Conservation (phyloP, 805 yeast species). For the Torulaspora microellipsoides region DNA sequence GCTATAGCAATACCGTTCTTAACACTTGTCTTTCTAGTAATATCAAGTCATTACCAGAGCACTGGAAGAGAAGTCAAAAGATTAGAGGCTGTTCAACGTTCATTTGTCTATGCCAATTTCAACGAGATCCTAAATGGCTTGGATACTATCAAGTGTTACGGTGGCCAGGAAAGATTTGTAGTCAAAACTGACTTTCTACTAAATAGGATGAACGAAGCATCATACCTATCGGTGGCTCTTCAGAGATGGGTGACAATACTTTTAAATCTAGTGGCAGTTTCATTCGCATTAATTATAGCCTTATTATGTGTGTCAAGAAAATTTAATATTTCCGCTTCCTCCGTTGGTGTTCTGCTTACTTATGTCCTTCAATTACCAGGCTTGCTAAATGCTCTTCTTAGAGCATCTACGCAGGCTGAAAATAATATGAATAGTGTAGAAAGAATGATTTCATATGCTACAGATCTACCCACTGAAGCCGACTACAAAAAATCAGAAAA, state of each 20-base stretch:
- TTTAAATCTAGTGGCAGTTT: constrained; percentile 45
- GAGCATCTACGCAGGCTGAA: constrained; percentile 53
- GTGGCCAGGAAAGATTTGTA: constrained; percentile 36
- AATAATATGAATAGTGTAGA: constrained; percentile 58
- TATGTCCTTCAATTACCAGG: constrained; percentile 59
- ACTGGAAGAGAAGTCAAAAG: constrained; percentile 49
- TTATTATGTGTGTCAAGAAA: constrained; percentile 56
- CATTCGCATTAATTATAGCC: constrained; percentile 49
- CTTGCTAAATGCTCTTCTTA: constrained; percentile 46
- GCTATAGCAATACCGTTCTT: constrained; percentile 66
- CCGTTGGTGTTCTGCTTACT: constrained; percentile 58
- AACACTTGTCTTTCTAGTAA: constrained; percentile 40
- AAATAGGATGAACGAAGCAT: constrained; percentile 52
- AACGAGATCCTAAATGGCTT: constrained; percentile 48
- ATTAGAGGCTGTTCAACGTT: constrained; percentile 48
- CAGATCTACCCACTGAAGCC: constrained; percentile 64
- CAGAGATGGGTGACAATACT: constrained; percentile 63
- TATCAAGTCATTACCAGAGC: constrained; percentile 45
- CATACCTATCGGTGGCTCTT: constrained; percentile 46
- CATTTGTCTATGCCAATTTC: constrained; percentile 48
- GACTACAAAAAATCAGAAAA: constrained; percentile 45
- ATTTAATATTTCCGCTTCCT: constrained; percentile 52
- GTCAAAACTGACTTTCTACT: constrained; percentile 45
- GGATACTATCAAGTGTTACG: constrained; percentile 45
- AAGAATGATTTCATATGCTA: constrained; percentile 61